A percentile compares a stretch with the other conserved stretches of the same genome.
These are phyloP conservation scores for Aspergillus pseudoviridinutans DNA, from an alignment of 2,329 filamentous ascomycete species.

Conservation along the genomic window DNA sequence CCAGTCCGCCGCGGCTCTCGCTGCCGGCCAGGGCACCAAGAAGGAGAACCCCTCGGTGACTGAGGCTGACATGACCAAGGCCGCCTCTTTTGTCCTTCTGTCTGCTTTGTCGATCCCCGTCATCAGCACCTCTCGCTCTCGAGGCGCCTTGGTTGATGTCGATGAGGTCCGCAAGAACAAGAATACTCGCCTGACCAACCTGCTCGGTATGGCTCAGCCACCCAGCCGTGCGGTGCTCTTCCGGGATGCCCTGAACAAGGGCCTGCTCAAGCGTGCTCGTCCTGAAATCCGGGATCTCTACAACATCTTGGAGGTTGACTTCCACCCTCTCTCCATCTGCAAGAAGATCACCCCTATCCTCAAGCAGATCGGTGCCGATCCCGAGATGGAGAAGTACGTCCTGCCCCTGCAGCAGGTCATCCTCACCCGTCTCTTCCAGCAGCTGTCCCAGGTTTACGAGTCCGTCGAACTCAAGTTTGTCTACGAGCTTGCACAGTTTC, in stretches of 20 bases:
- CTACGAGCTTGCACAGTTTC: slow-evolving; percentile 89
- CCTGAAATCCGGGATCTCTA: slow-evolving; percentile 96
- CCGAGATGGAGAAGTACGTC: slow-evolving; percentile 97
- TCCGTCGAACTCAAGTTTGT: slow-evolving; percentile 94
- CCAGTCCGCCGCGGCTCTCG: slow-evolving; percentile 78
- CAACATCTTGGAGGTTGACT: slow-evolving; percentile 98
- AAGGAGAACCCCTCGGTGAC: slow-evolving; percentile 87
- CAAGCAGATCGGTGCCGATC: slow-evolving; percentile 83
- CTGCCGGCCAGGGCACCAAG: slow-evolving; percentile 83
- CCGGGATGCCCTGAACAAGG: slow-evolving; percentile 93
- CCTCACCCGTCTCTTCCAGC: slow-evolving; percentile 95
- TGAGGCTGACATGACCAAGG: slow-evolving; percentile 87
- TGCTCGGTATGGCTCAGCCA: slow-evolving; percentile 86
- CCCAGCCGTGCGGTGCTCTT: slow-evolving; percentile 88
- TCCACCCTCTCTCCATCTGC: slow-evolving; percentile 97
- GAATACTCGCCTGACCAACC: slow-evolving; percentile 93
- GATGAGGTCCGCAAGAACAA: slow-evolving; percentile 98
- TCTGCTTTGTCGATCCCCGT: slow-evolving; percentile 97
- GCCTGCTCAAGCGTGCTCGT: slow-evolving; percentile 83
- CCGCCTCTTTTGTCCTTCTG: slow-evolving; percentile 90
- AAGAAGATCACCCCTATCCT: slow-evolving; percentile 98
- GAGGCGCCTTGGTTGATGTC: slow-evolving; percentile 92
- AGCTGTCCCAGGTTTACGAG: slow-evolving; percentile 97
- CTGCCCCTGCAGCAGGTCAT: slow-evolving; percentile 96
- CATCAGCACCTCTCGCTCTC: slow-evolving; percentile 95